Conservation (phyloP, 106 monocot species). For the Phalaenopsis aphrodite region DNA sequence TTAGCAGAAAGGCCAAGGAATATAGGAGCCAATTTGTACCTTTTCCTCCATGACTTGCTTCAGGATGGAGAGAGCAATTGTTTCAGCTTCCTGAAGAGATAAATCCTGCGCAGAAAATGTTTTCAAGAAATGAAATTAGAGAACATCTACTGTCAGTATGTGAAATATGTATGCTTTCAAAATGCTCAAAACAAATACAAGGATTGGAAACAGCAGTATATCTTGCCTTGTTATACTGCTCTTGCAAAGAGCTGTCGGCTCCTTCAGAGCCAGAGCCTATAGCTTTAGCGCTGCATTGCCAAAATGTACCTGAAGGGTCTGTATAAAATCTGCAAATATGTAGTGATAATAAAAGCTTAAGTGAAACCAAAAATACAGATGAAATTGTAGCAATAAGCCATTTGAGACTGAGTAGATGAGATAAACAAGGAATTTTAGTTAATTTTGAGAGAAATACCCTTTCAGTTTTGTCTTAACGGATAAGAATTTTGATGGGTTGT, state of each 20-base stretch:
- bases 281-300: conserved; percentile 93
- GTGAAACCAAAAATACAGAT: neutral
- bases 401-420: too few species aligned
- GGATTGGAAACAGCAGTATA: neutral
- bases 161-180: neutral
- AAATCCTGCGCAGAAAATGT: conserved; percentile 48
- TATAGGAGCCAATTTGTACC: conserved; percentile 25
- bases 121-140: neutral
- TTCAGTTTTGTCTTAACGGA: too few species aligned
- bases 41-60: conserved; percentile 99
- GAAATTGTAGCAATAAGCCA: too few species aligned
- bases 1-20: neutral
- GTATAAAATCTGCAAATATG: conserved; percentile 51
- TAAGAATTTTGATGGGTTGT: too few species aligned
- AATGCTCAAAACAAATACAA: neutral
- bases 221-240: conserved; percentile 78
- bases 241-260: conserved; percentile 86
- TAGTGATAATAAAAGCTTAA: neutral
- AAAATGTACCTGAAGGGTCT: conserved; percentile 91
- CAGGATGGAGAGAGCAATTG: conserved; percentile 83
- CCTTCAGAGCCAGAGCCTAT: conserved; percentile 95
- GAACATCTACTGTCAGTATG: neutral
- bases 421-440: too few species aligned
- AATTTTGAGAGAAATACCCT: too few species aligned
- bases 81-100: conserved; percentile 83